A percentile compares a stretch with the other conserved stretches of the same genome.
These are phyloP conservation scores for Alnus glutinosa DNA, from an alignment of 306 rosid species.

Conservation along the genomic window DNA sequence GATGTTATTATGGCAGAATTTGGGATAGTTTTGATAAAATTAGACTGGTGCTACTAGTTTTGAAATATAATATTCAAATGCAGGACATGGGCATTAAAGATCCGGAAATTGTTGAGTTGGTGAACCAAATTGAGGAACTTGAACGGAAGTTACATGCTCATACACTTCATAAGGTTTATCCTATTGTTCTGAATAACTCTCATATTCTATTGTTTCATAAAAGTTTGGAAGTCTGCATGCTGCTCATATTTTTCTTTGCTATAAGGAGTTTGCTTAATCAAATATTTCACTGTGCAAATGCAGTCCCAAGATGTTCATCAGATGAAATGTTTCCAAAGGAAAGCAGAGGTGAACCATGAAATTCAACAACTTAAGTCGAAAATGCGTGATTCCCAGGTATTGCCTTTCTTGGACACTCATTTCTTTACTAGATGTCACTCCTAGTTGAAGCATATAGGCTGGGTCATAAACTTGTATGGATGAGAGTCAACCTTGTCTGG, in stretches of 20 bases:
- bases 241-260: slow-evolving; percentile 22
- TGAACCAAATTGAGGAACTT: slow-evolving; percentile 76
- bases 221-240: slow-evolving; percentile 16
- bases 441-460: neutral
- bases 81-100: slow-evolving; percentile 93
- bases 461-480: slow-evolving; percentile 15
- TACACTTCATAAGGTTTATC: slow-evolving; percentile 86
- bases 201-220: slow-evolving; percentile 24
- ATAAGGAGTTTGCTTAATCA: slow-evolving; percentile 18
- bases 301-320: slow-evolving; percentile 85
- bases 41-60: neutral
- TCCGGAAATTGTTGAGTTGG: slow-evolving; percentile 72
- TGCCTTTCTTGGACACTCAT: slow-evolving; percentile 18
- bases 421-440: slow-evolving; percentile 17
- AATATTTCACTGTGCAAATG: slow-evolving; percentile 14
- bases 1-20: neutral
- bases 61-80: slow-evolving; percentile 23
- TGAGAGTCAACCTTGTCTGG: slow-evolving; percentile 6
- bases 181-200: slow-evolving; percentile 12
- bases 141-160: slow-evolving; percentile 76
- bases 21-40: neutral
- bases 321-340: slow-evolving; percentile 85
- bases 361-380: slow-evolving; percentile 86
- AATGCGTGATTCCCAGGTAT: slow-evolving; percentile 98
- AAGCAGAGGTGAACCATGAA: slow-evolving; percentile 95